Base-by-base conservation (phyloP, 148 eudicot species). In the Cornus florida region DNA sequence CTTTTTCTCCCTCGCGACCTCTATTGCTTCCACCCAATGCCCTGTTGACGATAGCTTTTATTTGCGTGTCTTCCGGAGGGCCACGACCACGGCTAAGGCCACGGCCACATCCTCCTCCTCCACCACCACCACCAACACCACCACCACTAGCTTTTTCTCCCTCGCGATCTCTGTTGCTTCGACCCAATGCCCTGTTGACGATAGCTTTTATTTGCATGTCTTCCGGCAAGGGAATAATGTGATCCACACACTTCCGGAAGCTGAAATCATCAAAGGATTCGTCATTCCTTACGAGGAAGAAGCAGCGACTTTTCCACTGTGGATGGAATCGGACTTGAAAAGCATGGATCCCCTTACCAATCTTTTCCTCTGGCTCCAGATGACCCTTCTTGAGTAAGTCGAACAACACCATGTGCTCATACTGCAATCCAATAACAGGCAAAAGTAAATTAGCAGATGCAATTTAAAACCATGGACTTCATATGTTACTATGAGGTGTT, bases 221-320 rank as follows among this genome's bases (percentile, higher is more conserved):
- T 78, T 96, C 97, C 0, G 99, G 99, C 88, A 96, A 78, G 74
- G 98, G 98, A 67, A 90, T 87, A 22, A 96, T 96, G 64, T 92
- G 91, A 80, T 96, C 91, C 75, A 96, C 95, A 72, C 99, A 93
- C 86, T 96, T 94, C 69, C 99, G 82, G 91, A 96, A 96, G 86
- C 99, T 96, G 87, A 96, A 96, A 84, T 96, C 98, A 43, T 92
- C 99, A 0, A 67, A 83, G 14, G 97, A 81, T 8, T 83, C 89
- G 46, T 96, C 98, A 4, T 79, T 86, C 80, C 98, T 92, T 39
- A 88, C 22, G 16, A 92, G 81, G 62, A 96, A 96, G 83, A 93
- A 96, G 78, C 99, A 96, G 12, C 95, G 93, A 59, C 97, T 94
- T 79, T 88, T 89, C 75, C 79, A 96, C 53, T 76, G 76, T 60